Conservation (phyloP, 352 stramenopile genomes). For the Globisporangium cylindrosporum region DNA sequence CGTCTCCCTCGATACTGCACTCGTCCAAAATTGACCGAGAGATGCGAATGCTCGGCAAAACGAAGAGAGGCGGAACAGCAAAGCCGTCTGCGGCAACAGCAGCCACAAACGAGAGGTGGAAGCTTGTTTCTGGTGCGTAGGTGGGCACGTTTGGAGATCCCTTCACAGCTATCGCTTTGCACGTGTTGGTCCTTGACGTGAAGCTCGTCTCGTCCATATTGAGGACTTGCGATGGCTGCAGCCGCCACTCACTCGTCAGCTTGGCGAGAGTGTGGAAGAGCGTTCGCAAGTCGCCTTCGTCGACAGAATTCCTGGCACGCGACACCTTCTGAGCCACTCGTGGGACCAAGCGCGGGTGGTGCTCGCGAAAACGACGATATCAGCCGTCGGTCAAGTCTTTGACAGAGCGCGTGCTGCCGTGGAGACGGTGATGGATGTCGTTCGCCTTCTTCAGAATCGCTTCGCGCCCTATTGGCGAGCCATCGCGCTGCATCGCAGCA, state of each 20-base stretch:
- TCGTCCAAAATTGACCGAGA: neutral
- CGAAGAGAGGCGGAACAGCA: constrained; percentile 1
- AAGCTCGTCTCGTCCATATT: constrained; percentile 14
- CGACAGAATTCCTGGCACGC: neutral
- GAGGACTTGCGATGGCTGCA: constrained; percentile 6
- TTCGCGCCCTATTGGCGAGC: neutral
- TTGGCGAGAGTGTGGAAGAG: constrained; percentile 14
- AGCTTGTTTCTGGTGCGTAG: neutral
- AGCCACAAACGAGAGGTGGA: constrained; percentile 9
- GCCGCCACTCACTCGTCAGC: constrained; percentile 1
- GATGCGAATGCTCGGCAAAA: neutral
- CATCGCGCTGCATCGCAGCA: neutral
- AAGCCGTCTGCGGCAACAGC: neutral
- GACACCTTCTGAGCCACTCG: constrained; percentile 10
- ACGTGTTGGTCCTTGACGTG: constrained; percentile 8
- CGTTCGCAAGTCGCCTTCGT: neutral
- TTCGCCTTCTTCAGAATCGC: constrained; percentile 5
- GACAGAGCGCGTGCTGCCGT: constrained; percentile 7
- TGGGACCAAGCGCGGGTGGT: constrained; percentile 3
- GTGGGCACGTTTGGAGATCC: constrained; percentile 10
- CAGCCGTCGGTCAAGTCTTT: constrained; percentile 6
- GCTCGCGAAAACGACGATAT: constrained; percentile 8
- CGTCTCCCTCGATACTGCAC: neutral
- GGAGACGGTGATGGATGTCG: constrained; percentile 8
- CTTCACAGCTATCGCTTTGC: constrained; percentile 3